Conservation (phyloP, 2,329 filamentous ascomycete genomes). For the Neurospora sp. region DNA sequence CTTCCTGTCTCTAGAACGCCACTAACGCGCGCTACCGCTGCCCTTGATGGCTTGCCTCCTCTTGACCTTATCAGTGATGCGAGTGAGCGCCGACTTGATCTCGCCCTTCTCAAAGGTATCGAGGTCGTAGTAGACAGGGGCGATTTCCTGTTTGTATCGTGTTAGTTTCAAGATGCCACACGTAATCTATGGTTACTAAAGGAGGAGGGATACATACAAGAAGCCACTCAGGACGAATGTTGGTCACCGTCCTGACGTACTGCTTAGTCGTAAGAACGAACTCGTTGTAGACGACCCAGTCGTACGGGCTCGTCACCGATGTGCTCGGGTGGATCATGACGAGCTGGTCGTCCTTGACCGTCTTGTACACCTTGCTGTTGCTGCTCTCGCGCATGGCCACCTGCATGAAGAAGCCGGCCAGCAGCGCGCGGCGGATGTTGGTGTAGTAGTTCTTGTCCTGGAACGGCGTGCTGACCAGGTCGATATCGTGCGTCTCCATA, state of each 20-base stretch:
- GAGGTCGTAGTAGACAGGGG: slow-evolving; percentile 85
- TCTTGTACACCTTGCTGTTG: slow-evolving; percentile 78
- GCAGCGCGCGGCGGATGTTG: slow-evolving; percentile 87
- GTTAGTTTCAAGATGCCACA: slow-evolving; percentile 18
- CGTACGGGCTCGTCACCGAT: slow-evolving; percentile 76
- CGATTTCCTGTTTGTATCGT: slow-evolving; percentile 60
- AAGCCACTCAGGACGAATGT: slow-evolving; percentile 89
- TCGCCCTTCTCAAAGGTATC: slow-evolving; percentile 77
- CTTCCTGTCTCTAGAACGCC: not conserved
- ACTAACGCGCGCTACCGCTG: slow-evolving; percentile 22
- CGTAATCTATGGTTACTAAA: not conserved
- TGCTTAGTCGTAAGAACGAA: slow-evolving; percentile 98
- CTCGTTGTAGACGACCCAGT: slow-evolving; percentile 98
- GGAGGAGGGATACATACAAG: slow-evolving; percentile 47
- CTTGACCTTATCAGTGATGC: slow-evolving; percentile 49
- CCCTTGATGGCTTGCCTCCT: slow-evolving; percentile 49
- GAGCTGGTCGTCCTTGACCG: slow-evolving; percentile 91
- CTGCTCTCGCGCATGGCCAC: slow-evolving; percentile 86
- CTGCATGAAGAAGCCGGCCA: slow-evolving; percentile 99
- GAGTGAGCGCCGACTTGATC: slow-evolving; percentile 58
- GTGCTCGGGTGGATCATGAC: slow-evolving; percentile 92
- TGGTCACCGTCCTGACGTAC: slow-evolving; percentile 90
- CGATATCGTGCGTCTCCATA: slow-evolving; percentile 86
- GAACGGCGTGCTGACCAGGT: slow-evolving; percentile 81
- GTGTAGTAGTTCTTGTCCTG: slow-evolving; percentile 96